These are phyloP conservation scores for Paramecium tetraurelia DNA, from an alignment of 73 alveolate species.

Conservation along the genomic window DNA sequence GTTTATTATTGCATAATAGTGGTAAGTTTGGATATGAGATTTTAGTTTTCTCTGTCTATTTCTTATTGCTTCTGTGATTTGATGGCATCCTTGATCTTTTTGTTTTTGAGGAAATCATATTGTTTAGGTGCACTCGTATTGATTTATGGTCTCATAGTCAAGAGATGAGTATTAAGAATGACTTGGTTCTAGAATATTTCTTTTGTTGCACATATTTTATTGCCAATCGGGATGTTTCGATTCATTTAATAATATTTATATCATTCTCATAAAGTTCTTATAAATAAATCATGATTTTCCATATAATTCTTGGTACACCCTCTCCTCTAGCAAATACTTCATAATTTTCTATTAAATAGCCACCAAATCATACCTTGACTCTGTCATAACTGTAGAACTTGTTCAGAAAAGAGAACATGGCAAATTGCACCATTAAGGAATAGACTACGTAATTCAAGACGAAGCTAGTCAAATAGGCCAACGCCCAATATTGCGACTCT, in stretches of 20 bases:
- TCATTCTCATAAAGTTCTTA: background rate
- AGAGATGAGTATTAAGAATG: background rate
- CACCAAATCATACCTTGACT: background rate
- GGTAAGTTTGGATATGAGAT: background rate
- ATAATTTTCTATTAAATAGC: background rate
- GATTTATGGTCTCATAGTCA: slow-evolving; percentile 27
- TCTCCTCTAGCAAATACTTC: background rate
- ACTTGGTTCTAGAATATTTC: background rate
- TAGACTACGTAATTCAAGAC: background rate
- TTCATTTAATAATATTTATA: background rate
- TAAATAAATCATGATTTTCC: background rate
- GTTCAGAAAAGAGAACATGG: background rate
- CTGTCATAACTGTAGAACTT: background rate
- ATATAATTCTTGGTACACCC: background rate
- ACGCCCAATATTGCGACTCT: background rate
- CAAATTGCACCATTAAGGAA: background rate
- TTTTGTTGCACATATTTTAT: slow-evolving; percentile 32
- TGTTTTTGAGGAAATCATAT: slow-evolving; percentile 41
- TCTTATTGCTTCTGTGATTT: background rate
- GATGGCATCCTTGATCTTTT: slow-evolving; percentile 12
- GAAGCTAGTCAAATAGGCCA: background rate
- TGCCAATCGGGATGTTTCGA: background rate
- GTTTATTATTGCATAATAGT: background rate
- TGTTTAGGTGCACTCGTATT: slow-evolving; percentile 21
- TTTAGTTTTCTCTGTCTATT: slow-evolving; percentile 41